Base-by-base conservation (phyloP, 805 yeast genomes). In the Wickerhamomyces hampshirensis region DNA sequence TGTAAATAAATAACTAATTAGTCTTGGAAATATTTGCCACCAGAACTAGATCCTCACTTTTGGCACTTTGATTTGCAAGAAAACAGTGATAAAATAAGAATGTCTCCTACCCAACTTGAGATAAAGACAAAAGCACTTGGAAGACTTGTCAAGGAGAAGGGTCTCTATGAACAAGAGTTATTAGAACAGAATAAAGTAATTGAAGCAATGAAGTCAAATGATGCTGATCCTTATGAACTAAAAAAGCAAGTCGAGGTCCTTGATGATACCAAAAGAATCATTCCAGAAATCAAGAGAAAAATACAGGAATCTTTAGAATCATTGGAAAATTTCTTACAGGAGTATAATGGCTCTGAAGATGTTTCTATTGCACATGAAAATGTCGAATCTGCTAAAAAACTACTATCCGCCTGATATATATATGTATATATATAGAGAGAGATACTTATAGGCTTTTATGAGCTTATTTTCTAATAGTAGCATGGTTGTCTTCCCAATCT, bases 31-130 rank as follows among this genome's bases (percentile, higher is more conserved):
- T n/a, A n/a, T n/a, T n/a, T n/a, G 11, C 26, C n/a, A n/a, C n/a
- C n/a, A n/a, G n/a, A n/a, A n/a, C n/a, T n/a, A n/a, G n/a, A n/a
- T n/a, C n/a, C n/a, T n/a, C n/a, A n/a, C n/a, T n/a, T n/a, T n/a
- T n/a, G n/a, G n/a, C n/a, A n/a, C n/a, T n/a, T n/a, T n/a, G n/a
- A n/a, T n/a, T n/a, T n/a, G n/a, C n/a, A n/a, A n/a, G n/a, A n/a
- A n/a, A n/a, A n/a, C n/a, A n/a, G n/a, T n/a, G n/a, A 12, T 4
- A 16, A 5, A 6, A n/a, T 8, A 14, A 48, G 34, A 54, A 82
- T 82, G 84, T 69, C 86, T 2, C 93, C 91, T 21, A 65, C 85
- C 2, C 77, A 69, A 41, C 60, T 84, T 28, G 84, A 81, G 49
- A 83, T 86, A 55, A 84, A 84, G 48, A 68, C 73, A 26, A 75